Conservation (phyloP, 805 yeast genomes). For the Tetrapisispora arboricola region DNA sequence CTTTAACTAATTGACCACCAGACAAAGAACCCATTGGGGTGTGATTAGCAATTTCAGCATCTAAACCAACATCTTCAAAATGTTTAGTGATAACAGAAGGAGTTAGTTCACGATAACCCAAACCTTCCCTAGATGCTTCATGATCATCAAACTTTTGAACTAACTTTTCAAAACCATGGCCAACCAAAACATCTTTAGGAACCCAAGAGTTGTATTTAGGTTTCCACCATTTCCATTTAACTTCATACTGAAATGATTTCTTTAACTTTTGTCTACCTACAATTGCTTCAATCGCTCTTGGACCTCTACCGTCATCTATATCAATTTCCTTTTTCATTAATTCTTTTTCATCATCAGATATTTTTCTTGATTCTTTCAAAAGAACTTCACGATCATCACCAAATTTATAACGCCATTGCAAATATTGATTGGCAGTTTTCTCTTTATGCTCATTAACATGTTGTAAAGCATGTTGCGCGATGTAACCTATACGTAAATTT, state of each 20-base stretch:
- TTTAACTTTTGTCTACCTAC: slow-evolving; percentile 96
- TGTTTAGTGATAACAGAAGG: slow-evolving; percentile 93
- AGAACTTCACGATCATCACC: slow-evolving; percentile 98
- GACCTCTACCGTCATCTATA: slow-evolving; percentile 78
- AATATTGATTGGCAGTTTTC: slow-evolving; percentile 93
- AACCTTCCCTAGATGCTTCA: slow-evolving; percentile 98
- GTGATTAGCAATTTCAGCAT: slow-evolving; percentile 97
- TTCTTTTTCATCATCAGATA: slow-evolving; percentile 61
- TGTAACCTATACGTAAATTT: slow-evolving; percentile 93
- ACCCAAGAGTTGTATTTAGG: slow-evolving; percentile 94
- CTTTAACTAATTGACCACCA: slow-evolving; percentile 97
- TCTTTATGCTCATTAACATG: slow-evolving; percentile 97
- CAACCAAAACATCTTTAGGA: slow-evolving; percentile 68
- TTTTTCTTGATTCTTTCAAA: slow-evolving; percentile 83
- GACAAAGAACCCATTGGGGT: slow-evolving; percentile 94
- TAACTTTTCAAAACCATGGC: slow-evolving; percentile 79
- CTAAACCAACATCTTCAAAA: slow-evolving; percentile 94
- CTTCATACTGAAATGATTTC: slow-evolving; percentile 93
- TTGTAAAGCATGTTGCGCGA: slow-evolving; percentile 96
- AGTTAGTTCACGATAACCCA: slow-evolving; percentile 88
- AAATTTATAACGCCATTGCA: slow-evolving; percentile 96
- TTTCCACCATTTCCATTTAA: slow-evolving; percentile 86
- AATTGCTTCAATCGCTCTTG: slow-evolving; percentile 82
- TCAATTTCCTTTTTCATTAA: slow-evolving; percentile 72
- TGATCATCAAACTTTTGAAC: slow-evolving; percentile 97